Evolutionary conservation across 257 asterid genomes (phyloP).

Genomic region (Primulina eburnea): DNA sequence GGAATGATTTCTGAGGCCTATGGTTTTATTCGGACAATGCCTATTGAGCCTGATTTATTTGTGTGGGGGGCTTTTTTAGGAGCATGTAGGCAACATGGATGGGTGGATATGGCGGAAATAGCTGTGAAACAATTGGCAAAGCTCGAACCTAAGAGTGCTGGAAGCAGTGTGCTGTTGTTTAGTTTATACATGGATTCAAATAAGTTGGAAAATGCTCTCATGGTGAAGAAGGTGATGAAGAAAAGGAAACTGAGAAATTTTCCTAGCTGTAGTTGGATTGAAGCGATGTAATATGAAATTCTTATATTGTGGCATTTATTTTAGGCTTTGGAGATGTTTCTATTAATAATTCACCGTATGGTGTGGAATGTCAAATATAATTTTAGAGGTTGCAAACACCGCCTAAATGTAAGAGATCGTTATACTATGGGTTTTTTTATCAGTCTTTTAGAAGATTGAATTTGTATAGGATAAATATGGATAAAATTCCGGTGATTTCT

Average conservation of each 20-base stretch:
- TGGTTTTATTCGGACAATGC: slow-evolving; percentile 44
- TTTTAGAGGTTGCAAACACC: too few relatives aligned
- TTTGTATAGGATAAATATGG: too few relatives aligned
- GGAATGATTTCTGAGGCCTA: slow-evolving; percentile 61
- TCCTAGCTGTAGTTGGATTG: slow-evolving; percentile 62
- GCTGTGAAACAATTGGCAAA: slow-evolving; percentile 50
- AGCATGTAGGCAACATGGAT: slow-evolving; percentile 57
- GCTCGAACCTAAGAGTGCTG: slow-evolving; percentile 66
- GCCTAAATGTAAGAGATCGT: too few relatives aligned
- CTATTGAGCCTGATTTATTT: slow-evolving; percentile 49
- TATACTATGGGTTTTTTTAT: too few relatives aligned
- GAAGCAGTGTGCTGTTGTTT: slow-evolving; percentile 45
- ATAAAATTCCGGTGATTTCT: too few relatives aligned
- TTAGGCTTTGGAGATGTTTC: neutral
- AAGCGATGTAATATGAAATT: slow-evolving; percentile 29
- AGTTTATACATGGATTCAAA: slow-evolving; percentile 44
- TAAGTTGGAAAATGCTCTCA: slow-evolving; percentile 49
- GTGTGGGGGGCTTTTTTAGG: slow-evolving; percentile 83
- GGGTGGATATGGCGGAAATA: slow-evolving; percentile 51
- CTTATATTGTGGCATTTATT: neutral
- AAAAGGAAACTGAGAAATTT: slow-evolving; percentile 45
- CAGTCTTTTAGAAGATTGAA: too few relatives aligned
- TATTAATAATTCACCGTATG: too few relatives aligned
- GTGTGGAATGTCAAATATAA: too few relatives aligned
- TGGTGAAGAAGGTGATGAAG: slow-evolving; percentile 51